Base-by-base conservation (phyloP, 2,329 filamentous ascomycete species). In the Stemphylium beticola region DNA sequence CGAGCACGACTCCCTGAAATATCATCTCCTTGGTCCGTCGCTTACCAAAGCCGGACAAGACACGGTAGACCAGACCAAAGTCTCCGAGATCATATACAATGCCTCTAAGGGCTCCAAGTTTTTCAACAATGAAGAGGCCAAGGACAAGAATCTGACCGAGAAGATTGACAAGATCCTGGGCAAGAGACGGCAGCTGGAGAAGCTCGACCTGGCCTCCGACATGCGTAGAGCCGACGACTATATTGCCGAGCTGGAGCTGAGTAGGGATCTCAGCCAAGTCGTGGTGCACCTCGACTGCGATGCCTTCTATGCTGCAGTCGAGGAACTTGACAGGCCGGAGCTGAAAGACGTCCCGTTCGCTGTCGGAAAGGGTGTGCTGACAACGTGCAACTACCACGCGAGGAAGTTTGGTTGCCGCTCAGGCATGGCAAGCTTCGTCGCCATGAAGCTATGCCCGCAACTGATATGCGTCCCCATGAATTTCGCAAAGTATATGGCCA, bases 211-310 rank as follows among this genome's bases (percentile, higher is more conserved):
- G 26, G 85, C 85, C 37, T 81, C 83, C 29, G 90, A 96, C 55
- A 76, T 89, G 26, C 87, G 90, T 39, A 86, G 86, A 53, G 92
- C 91, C 17, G 93, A 98, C 72, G 87, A 91, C 57, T 86, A 91
- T 57, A 87, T 98, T 48, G 82, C 87, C 0, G 87, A 93, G 65
- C 83, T 97, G 17, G 95, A 99, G 69, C 72, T 87, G 7, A 82
- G 83, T 1, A 84, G 95, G 41, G 93, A 98, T 69, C 79, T 99
- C 32, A 88, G 87, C 0, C 95, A 98, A 73, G 81, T 86, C 53
- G 85, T 98, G 20, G 89, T 98, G 0, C 95, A 99, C 72, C 85
- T 98, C 42, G 95, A 99, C 74, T 98, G 95, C 76, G 95, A 99
- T 79, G 95, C 95, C 14, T 99, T 99, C 76, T 99, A 95, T 69